phyloP scores from a whole-genome alignment of 345 rosid species.

The Citrus maxima region DNA sequence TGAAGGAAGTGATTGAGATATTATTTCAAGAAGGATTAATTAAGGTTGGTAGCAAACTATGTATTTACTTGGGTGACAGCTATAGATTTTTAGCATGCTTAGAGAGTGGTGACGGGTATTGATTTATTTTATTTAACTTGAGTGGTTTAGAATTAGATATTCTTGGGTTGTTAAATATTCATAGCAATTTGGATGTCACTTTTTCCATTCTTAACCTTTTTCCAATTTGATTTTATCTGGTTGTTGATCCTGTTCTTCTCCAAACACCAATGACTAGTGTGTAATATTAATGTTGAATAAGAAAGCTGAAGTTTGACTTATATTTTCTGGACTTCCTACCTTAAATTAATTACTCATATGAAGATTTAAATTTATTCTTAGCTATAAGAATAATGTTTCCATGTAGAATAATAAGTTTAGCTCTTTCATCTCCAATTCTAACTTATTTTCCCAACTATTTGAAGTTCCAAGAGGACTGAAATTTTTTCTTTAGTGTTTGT shows the following conservation, averaged over 20 bases:
- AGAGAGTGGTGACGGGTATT: neutral
- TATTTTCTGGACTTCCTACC: slow-evolving; percentile 2
- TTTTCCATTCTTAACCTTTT: neutral
- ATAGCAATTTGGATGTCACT: neutral
- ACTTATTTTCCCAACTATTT: neutral
- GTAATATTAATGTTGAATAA: neutral
- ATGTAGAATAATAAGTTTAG: neutral
- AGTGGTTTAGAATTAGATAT: neutral
- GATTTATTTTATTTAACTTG: neutral
- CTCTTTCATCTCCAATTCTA: neutral
- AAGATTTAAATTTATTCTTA: neutral
- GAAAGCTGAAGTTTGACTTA: neutral
- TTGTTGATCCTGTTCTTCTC: neutral
- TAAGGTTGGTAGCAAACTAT: slow-evolving; percentile 50
- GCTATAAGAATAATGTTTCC: neutral
- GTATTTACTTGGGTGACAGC: neutral
- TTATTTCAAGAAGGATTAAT: slow-evolving; percentile 97
- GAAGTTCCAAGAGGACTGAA: slow-evolving; percentile 21
- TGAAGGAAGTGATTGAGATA: slow-evolving; percentile 98
- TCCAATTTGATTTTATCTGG: neutral
- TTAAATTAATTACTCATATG: neutral
- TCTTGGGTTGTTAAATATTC: neutral
- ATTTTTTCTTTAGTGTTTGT: slow-evolving; percentile 65
- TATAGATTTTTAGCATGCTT: neutral
- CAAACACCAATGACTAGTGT: neutral